phyloP scores from a whole-genome alignment of 2,329 filamentous ascomycete genomes.

The Diaporthe sp. region DNA sequence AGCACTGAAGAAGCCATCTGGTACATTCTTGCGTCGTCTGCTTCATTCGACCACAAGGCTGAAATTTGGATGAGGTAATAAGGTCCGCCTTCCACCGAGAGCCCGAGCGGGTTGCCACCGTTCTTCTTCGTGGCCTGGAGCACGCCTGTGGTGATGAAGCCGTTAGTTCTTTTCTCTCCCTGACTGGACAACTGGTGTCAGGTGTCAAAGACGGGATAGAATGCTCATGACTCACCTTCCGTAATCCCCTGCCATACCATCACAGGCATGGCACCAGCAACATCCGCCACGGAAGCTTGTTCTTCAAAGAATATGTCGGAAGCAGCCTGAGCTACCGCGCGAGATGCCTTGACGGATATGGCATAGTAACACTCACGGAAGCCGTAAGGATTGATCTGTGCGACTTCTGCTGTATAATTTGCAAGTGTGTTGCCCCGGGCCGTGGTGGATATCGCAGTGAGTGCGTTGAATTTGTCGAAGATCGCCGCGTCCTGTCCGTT shows the following conservation, averaged over 20 bases:
- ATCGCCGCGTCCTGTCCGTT: slow-evolving; percentile 46
- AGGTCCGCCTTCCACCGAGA: slow-evolving; percentile 43
- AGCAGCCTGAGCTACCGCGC: slow-evolving; percentile 37
- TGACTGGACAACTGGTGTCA: background rate
- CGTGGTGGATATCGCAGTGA: slow-evolving; percentile 44
- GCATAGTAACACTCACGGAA: slow-evolving; percentile 39
- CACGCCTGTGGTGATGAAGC: slow-evolving; percentile 32
- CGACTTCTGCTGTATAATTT: slow-evolving; percentile 35
- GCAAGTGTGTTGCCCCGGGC: slow-evolving; percentile 35
- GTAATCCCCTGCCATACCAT: slow-evolving; percentile 54
- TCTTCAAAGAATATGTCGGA: slow-evolving; percentile 34
- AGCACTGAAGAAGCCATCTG: slow-evolving; percentile 36
- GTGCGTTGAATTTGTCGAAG: slow-evolving; percentile 49
- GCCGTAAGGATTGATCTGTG: slow-evolving; percentile 34
- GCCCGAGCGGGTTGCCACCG: slow-evolving; percentile 51
- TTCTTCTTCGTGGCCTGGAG: slow-evolving; percentile 47
- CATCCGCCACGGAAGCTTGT: slow-evolving; percentile 26
- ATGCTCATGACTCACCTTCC: slow-evolving; percentile 35
- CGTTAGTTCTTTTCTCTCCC: background rate
- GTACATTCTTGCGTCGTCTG: slow-evolving; percentile 38
- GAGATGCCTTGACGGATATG: slow-evolving; percentile 36
- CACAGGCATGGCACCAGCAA: slow-evolving; percentile 41
- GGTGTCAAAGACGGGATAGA: fast-evolving
- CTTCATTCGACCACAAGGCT: slow-evolving; percentile 38
- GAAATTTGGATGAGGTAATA: slow-evolving; percentile 38